These are phyloP conservation scores for Raphanus hybrid DNA, from an alignment of 441 rosid genomes.

Conservation along the genomic window DNA sequence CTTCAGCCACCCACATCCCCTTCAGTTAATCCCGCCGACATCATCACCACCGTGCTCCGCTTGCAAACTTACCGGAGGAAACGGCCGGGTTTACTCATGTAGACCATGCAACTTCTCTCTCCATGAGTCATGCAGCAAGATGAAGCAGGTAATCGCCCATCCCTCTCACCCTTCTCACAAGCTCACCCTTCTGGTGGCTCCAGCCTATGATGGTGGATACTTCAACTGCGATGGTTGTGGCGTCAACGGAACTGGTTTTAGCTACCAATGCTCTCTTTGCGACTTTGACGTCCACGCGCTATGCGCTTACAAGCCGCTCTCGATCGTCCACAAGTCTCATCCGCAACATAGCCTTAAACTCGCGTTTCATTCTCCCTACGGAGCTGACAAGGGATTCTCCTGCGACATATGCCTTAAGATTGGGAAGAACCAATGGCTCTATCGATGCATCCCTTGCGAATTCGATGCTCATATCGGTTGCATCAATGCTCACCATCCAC, in stretches of 20 bases:
- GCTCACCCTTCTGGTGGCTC: constrained; percentile 40
- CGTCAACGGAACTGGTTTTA: constrained; percentile 39
- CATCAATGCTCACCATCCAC: constrained; percentile 19
- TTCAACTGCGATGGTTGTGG: constrained; percentile 46
- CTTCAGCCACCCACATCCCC: constrained; percentile 46
- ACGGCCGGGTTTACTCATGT: constrained; percentile 33
- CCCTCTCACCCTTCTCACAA: constrained; percentile 43
- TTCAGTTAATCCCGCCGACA: constrained; percentile 17
- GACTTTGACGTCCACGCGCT: constrained; percentile 41
- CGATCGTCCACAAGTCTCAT: constrained; percentile 47
- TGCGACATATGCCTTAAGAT: constrained; percentile 54
- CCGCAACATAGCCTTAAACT: constrained; percentile 50
- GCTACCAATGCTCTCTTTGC: constrained; percentile 41
- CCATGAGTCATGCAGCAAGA: constrained; percentile 45
- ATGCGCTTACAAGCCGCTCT: constrained; percentile 53
- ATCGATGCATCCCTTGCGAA: constrained; percentile 54
- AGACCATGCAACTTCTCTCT: constrained; percentile 44
- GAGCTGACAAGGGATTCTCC: constrained; percentile 50
- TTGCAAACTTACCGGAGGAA: constrained; percentile 35
- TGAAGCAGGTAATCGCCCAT: constrained; percentile 39
- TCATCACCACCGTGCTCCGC: constrained; percentile 39
- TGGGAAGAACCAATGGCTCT: constrained; percentile 65
- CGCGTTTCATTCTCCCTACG: constrained; percentile 53
- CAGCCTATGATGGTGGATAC: constrained; percentile 40
- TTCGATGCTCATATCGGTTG: constrained; percentile 67